Evolutionary conservation across 169 alveolate genomes (phyloP).

Genomic region (Toxoplasma gondii): DNA sequence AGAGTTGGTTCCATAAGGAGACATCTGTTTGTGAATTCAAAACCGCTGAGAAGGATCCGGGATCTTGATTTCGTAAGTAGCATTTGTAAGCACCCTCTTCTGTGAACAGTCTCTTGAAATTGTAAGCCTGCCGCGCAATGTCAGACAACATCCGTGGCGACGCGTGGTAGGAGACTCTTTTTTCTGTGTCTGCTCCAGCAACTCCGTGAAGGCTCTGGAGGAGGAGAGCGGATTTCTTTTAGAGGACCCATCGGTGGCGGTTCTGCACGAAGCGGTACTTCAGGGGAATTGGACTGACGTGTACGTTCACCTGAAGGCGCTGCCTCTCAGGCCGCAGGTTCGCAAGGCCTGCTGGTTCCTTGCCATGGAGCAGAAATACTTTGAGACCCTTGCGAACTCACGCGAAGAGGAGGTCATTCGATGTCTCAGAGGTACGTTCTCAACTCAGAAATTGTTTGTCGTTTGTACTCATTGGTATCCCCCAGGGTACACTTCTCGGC

Average conservation of each 20-base stretch:
- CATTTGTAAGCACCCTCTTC: too few relatives aligned
- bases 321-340: slow-evolving; percentile 7
- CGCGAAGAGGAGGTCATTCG: not conserved
- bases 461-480: not conserved
- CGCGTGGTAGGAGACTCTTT: not conserved
- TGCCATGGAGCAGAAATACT: not conserved
- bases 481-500: not conserved
- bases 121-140: too few relatives aligned
- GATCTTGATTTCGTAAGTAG: too few relatives aligned
- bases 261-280: slow-evolving; percentile 22
- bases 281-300: slow-evolving; percentile 4
- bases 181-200: not conserved
- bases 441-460: not conserved
- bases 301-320: not conserved
- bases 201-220: not conserved
- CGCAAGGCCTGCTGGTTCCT: slow-evolving; percentile 24
- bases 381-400: not conserved
- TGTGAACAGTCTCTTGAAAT: too few relatives aligned
- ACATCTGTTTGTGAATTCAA: too few relatives aligned
- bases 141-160: too few relatives aligned
- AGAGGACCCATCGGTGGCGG: not conserved
- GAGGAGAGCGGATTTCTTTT: not conserved
- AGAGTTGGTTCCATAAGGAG: too few relatives aligned
- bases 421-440: slow-evolving; percentile 14
- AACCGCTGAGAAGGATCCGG: too few relatives aligned